phyloP scores from a whole-genome alignment of 768 basidiomycete species.

The Podaxis carcinomalis region DNA sequence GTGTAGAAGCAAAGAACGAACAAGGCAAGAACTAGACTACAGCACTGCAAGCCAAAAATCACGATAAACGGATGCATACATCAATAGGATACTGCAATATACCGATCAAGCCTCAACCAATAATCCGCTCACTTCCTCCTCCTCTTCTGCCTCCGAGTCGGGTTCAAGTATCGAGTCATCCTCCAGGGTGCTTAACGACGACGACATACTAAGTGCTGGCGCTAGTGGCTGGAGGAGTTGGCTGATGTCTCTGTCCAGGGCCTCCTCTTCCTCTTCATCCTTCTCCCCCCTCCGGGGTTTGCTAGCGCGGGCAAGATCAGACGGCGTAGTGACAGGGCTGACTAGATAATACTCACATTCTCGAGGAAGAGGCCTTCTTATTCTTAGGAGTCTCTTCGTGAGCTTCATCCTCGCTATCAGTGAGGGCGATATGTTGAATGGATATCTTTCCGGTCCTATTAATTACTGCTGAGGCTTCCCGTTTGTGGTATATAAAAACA shows the following conservation, averaged over 20 bases:
- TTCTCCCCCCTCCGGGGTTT: constrained; percentile 12
- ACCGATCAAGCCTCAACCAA: constrained; percentile 27
- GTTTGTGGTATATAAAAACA: neutral
- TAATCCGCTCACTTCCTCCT: constrained; percentile 49
- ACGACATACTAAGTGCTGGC: constrained; percentile 10
- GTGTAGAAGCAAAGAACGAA: neutral
- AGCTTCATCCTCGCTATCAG: constrained; percentile 30
- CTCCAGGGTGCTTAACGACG: constrained; percentile 18
- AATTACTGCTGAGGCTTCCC: neutral
- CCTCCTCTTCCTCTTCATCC: constrained; percentile 16
- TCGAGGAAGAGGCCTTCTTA: neutral
- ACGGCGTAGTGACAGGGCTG: neutral
- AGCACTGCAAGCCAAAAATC: neutral
- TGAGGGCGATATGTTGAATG: constrained; percentile 28
- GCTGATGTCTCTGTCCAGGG: constrained; percentile 33
- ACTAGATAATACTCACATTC: neutral
- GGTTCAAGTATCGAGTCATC: constrained; percentile 46
- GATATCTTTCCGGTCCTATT: constrained; percentile 37
- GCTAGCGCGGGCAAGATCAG: neutral
- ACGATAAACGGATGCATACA: neutral
- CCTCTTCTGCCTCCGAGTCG: constrained; percentile 38
- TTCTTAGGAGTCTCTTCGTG: neutral
- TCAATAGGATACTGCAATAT: neutral
- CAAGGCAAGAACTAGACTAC: neutral
- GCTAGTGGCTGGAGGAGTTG: constrained; percentile 28